phyloP scores from a whole-genome alignment of 2,329 filamentous ascomycete genomes.

The Penicillium frequentans region DNA sequence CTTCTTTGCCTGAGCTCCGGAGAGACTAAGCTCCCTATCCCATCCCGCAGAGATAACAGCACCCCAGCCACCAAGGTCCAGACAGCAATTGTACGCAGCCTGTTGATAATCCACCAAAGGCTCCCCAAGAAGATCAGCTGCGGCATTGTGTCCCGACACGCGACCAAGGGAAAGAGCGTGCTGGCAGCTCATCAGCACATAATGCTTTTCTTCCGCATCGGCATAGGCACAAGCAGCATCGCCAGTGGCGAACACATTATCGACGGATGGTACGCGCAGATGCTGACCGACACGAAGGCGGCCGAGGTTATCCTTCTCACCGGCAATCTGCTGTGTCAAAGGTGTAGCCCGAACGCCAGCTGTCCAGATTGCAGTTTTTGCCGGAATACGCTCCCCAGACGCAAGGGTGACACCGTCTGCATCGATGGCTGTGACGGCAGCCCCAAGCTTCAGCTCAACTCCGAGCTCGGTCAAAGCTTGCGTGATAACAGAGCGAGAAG shows the following conservation, averaged over 20 bases:
- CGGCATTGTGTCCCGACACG: conserved; percentile 35
- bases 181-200: conserved; percentile 42
- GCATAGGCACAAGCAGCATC: conserved; percentile 30
- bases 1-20: conserved; percentile 31
- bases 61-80: conserved; percentile 39
- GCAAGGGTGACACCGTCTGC: conserved; percentile 23
- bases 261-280: conserved; percentile 25
- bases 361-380: conserved; percentile 40
- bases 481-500: conserved; percentile 34
- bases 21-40: conserved; percentile 29
- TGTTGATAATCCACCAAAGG: conserved; percentile 30
- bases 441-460: conserved; percentile 32
- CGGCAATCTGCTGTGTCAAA: conserved; percentile 35
- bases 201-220: conserved; percentile 23
- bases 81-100: conserved; percentile 31
- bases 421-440: conserved; percentile 27
- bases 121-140: conserved; percentile 33
- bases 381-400: conserved; percentile 34
- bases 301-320: conserved; percentile 26
- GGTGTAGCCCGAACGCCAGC: conserved; percentile 35
- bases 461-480: conserved; percentile 30
- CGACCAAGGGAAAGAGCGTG: conserved; percentile 40
- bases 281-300: conserved; percentile 32
- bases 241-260: conserved; percentile 35
- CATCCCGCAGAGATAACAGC: conserved; percentile 29